Base-by-base conservation (phyloP, 129 eudicot genomes). In the Calendula officinalis region DNA sequence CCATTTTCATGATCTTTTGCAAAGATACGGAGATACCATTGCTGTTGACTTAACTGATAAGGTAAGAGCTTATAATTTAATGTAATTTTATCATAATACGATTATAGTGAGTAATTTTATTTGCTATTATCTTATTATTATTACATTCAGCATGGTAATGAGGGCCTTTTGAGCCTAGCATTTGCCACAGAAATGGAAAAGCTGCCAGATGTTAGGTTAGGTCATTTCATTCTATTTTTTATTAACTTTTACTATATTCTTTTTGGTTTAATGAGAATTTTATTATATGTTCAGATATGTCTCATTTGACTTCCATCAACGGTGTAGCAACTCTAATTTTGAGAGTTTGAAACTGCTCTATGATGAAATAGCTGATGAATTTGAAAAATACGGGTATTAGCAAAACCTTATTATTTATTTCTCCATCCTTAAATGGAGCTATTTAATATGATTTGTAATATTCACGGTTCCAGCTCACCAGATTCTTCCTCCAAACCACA, bases 1-100 rank as follows among this genome's bases (percentile, higher is more conserved):
- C 73, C 99, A 94, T 77, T 94, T 94, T 77, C 84, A 60, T 80
- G 99, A 94, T 78, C 85, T 94, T 43, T 48, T 75, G 54, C 97
- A 88, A 76, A 84, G 97, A 83, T 94, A 94, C 59, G 99, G 99
- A 75, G 89, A 83, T 58, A 72, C 75, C 46, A 68, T 89, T 64
- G 99, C 91, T 38, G 80, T 94, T 68, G 97, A 94, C 84, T 77
- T 94, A 52, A 94, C 97, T 14, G 87, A 94, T 76, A 77, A 94
- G 88, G 99, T 86, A 67, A 77, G 64, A 47, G 27, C 30, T 59
- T 42, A 56, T 7, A 33, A 71, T 6, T 15, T 61, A 50, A 42
- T 50, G 14, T 62, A 54, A 54, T 42, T 43, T 45, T 34, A 35
- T 63, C 57, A 8, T 5, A 40, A 39, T 37, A 16, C 13, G 45